phyloP scores from a whole-genome alignment of 2,329 filamentous ascomycete genomes.

The Paramyrothecium roridum region DNA sequence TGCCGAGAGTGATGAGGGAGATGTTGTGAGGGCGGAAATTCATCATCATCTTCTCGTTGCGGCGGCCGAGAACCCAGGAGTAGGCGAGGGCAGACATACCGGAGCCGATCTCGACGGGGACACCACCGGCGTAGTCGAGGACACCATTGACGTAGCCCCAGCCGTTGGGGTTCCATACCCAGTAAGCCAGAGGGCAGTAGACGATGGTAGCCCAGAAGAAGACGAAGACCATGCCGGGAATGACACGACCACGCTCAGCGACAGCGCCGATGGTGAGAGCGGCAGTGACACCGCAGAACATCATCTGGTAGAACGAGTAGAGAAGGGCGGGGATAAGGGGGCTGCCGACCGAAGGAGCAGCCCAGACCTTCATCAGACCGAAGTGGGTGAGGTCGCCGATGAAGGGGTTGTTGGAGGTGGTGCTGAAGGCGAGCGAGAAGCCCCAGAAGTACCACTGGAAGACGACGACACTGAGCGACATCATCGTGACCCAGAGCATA shows the following conservation, averaged over 20 bases:
- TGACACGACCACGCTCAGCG: constrained; percentile 87
- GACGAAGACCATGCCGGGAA: constrained; percentile 91
- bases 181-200: constrained; percentile 95
- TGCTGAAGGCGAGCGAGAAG: constrained; percentile 90
- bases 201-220: constrained; percentile 97
- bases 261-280: constrained; percentile 90
- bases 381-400: constrained; percentile 91
- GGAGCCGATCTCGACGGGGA: constrained; percentile 95
- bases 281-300: constrained; percentile 92
- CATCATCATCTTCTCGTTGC: constrained; percentile 99
- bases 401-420: constrained; percentile 77
- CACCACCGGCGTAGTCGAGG: constrained; percentile 93
- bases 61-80: constrained; percentile 90
- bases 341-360: constrained; percentile 80
- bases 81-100: constrained; percentile 92
- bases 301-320: constrained; percentile 97
- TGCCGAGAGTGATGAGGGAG: constrained; percentile 92
- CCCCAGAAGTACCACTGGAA: constrained; percentile 99
- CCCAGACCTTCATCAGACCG: constrained; percentile 81
- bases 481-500: constrained; percentile 97
- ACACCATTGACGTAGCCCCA: constrained; percentile 92
- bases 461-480: constrained; percentile 81
- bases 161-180: constrained; percentile 93
- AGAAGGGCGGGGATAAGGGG: constrained; percentile 85
- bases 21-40: constrained; percentile 99